Evolutionary conservation across 495 filamentous ascomycete species (phyloP).

Genomic region (Cercophora sp.): DNA sequence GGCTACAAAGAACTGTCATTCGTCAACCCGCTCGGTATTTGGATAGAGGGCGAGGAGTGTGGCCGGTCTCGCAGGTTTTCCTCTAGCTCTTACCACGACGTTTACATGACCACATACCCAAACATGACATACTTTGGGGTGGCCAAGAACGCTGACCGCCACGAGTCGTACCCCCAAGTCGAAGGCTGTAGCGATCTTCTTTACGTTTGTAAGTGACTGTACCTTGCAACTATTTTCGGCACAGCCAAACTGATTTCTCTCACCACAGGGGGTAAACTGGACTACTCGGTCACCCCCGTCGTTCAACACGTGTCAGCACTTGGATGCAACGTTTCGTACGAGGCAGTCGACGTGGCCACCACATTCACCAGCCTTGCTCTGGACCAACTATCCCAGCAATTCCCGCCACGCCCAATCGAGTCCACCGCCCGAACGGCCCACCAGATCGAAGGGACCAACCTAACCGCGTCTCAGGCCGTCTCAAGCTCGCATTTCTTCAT

Average conservation of each 20-base stretch:
- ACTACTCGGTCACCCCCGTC: not conserved
- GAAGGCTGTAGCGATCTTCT: conserved; percentile 15
- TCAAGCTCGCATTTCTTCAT: not conserved
- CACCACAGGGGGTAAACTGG: conserved; percentile 15
- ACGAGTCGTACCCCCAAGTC: too few relatives aligned
- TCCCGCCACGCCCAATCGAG: conserved; percentile 13
- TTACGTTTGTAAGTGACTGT: too few relatives aligned
- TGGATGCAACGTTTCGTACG: conserved; percentile 22
- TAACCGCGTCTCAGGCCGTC: too few relatives aligned
- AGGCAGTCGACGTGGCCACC: conserved; percentile 16
- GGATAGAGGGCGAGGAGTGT: conserved; percentile 3
- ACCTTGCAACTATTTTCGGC: too few relatives aligned
- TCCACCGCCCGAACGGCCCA: conserved; percentile 3
- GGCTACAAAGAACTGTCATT: not conserved
- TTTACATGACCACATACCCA: not conserved
- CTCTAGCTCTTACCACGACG: not conserved
- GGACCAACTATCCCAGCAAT: conserved; percentile 9
- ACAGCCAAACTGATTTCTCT: too few relatives aligned
- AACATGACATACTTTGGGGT: conserved; percentile 8
- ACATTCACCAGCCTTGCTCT: conserved; percentile 17
- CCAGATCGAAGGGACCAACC: not conserved
- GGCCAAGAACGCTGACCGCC: too few relatives aligned
- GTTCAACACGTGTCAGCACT: conserved; percentile 10
- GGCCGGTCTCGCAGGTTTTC: not conserved
- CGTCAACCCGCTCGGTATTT: not conserved